Percentiles rank a stretch among this genome's conserved stretches.
These are phyloP conservation scores for Fusarium abutilonis DNA, from an alignment of 2,329 filamentous ascomycete species.

Conservation along the genomic window DNA sequence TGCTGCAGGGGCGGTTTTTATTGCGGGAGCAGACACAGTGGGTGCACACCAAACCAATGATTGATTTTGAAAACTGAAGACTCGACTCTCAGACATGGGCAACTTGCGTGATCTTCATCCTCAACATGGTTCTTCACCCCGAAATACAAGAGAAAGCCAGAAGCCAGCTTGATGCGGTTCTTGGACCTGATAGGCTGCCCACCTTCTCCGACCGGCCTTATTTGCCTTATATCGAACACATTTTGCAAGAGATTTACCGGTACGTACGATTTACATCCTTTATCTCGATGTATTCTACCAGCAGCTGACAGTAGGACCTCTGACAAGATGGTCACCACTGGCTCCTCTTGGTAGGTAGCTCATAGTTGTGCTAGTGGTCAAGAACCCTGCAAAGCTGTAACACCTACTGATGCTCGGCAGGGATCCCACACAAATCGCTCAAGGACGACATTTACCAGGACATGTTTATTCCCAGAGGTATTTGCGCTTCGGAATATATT, in stretches of 20 bases:
- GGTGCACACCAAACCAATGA: constrained; percentile 15
- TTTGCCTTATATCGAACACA: constrained; percentile 56
- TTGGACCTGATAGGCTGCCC: constrained; percentile 55
- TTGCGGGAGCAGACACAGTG: constrained; percentile 59
- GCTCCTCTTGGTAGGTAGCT: constrained; percentile 55
- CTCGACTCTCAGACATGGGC: constrained; percentile 41
- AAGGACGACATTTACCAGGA: constrained; percentile 66
- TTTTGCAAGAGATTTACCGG: constrained; percentile 58
- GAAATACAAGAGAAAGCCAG: constrained; percentile 59
- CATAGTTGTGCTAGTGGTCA: neutral
- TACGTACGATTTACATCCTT: constrained; percentile 21
- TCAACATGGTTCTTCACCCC: constrained; percentile 56
- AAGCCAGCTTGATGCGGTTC: constrained; percentile 57
- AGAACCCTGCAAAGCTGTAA: constrained; percentile 3
- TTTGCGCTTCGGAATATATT: neutral
- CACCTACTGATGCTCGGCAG: constrained; percentile 29
- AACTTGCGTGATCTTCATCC: constrained; percentile 52
- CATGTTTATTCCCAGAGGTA: constrained; percentile 66
- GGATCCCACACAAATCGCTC: constrained; percentile 64
- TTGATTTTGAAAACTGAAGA: constrained; percentile 40
- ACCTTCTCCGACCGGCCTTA: constrained; percentile 55
- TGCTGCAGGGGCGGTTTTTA: constrained; percentile 59
- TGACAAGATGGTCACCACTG: constrained; percentile 53
- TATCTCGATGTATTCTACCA: neutral
- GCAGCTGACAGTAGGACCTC: constrained; percentile 7